Base-by-base conservation (phyloP, 148 eudicot species). In the Rhododendron mucronatum region DNA sequence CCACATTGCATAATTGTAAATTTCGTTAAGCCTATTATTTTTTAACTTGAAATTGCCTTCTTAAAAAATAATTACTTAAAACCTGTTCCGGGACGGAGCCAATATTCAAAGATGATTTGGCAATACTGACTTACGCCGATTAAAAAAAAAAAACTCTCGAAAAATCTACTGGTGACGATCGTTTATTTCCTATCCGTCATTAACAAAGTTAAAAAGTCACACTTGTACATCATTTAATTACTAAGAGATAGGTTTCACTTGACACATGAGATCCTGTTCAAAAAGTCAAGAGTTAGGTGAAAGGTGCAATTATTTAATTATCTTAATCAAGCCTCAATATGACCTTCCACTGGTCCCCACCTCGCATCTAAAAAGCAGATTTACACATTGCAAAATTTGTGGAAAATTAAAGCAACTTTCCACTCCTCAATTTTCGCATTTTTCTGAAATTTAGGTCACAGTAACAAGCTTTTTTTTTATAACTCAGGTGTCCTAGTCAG, bases 281-380 rank as follows among this genome's bases (percentile, higher is more conserved):
- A 5, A 74, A 75, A 75, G 79, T 75, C 79, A 75, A 75, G 48
- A 75, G 79, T 75, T 75, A 75, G 79, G 79, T 75, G 79, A 35
- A 75, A 39, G 79, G 47, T 39, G 33, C 30, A 7, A 67, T 67
- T 67, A 67, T 59, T 59, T 59, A 55, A 59, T 67, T 67, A 67
- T 26, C 33, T 11, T 67, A 67, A 67, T 67, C 74, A 26, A 26
- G 33, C 14, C 74, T n/a, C 30, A 11, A 11, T 67, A 3, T 26
- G 16, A 67, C 35, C 74, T 67, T 67, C 13, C 35, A 26, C 28
- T 11, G 3, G 33, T 11, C 13, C 33, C 74, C 35, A 26, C 65
- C 65, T 20, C n/a, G 61, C 7, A 55, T 55, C 61, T 16, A 41
- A 65, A 65, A 65, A 9, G 33, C 71, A n/a, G 30, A n/a, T 41